Percentiles rank a stretch among this genome's conserved stretches.
Conservation (phyloP, 2,329 filamentous ascomycete species). For the Aureobasidium sp. region DNA sequence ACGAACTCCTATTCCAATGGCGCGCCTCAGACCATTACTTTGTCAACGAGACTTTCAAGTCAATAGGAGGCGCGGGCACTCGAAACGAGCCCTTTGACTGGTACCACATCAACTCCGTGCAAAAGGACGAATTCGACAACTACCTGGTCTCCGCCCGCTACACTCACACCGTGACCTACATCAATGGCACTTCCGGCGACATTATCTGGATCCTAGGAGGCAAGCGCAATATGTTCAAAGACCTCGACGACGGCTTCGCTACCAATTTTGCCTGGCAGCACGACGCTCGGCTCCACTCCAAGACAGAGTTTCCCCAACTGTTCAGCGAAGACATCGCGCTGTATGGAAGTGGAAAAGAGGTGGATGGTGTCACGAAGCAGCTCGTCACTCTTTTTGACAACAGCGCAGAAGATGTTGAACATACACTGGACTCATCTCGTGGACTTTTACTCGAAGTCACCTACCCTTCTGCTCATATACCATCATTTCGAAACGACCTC, state of each 20-base stretch:
- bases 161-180: conserved; percentile 39
- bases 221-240: conserved; percentile 24
- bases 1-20: conserved; percentile 50
- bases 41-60: conserved; percentile 34
- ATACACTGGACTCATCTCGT: conserved; percentile 25
- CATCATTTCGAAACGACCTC: neutral
- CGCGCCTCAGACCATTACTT: conserved; percentile 45
- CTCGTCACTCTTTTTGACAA: conserved; percentile 39
- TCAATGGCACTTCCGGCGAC: conserved; percentile 40
- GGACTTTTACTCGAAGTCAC: conserved; percentile 27
- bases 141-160: conserved; percentile 48
- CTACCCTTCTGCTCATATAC: conserved; percentile 19
- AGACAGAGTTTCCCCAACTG: conserved; percentile 36
- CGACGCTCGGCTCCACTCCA: conserved; percentile 37
- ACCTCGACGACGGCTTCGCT: conserved; percentile 21
- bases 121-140: conserved; percentile 43
- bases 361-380: conserved; percentile 16
- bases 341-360: neutral
- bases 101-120: conserved; percentile 50
- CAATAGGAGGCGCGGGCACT: conserved; percentile 25
- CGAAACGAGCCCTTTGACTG: conserved; percentile 43
- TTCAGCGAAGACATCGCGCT: conserved; percentile 9
- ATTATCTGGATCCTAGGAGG: conserved; percentile 45
- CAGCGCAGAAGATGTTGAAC: conserved; percentile 31
- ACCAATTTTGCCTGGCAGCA: conserved; percentile 42